Evolutionary conservation across 345 rosid species (phyloP), one percentile per base, ranked within the genome.

Genomic region (Noccaea bulbosa): DNA sequence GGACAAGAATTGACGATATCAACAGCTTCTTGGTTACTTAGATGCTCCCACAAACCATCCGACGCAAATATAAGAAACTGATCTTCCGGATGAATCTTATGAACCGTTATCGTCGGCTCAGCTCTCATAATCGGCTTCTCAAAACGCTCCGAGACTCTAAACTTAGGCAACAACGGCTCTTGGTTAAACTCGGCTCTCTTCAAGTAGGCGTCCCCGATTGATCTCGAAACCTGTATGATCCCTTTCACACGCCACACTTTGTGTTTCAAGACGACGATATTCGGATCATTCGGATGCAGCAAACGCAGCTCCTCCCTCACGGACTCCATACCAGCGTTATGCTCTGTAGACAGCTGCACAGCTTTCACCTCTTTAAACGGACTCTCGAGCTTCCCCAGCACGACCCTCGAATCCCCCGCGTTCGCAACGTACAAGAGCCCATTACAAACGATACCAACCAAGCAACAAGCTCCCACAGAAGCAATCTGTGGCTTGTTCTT

Each of bases 201-300:
- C 24, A 95, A 75, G 81, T 95, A 95, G 15, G 97, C 99, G 77
- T 95, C 99, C 3, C 99, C 99, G 0, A 92, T 88, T 50, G 99
- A 87, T 79, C 99, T 92, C 1, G 98, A 92, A 33, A 95, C 79
- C 93, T 94, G 99, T 77, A 95, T 92, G 43, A 95, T 74, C 65
- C 99, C 99, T 84, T 90, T 92, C 30, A 95, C 97, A 6, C 98
- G 98, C 99, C 99, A 95, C 70, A 92, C 98, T 45, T 87, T 88
- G 79, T 92, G 92, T 76, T 85, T 92, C 67, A 90, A 78, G n/a
- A 92, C 88, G 47, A 95, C 99, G 3, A 95, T 88, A 53, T 83
- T 87, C 32, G 99, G 94, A 82, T 95, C 98, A 78, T 95, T 63
- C n/a, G 99, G 99, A 82, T 95, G 98, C 85, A 88, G 77, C 41